phyloP scores from a whole-genome alignment of 2,329 filamentous ascomycete genomes.

The Diaporthe sp. region DNA sequence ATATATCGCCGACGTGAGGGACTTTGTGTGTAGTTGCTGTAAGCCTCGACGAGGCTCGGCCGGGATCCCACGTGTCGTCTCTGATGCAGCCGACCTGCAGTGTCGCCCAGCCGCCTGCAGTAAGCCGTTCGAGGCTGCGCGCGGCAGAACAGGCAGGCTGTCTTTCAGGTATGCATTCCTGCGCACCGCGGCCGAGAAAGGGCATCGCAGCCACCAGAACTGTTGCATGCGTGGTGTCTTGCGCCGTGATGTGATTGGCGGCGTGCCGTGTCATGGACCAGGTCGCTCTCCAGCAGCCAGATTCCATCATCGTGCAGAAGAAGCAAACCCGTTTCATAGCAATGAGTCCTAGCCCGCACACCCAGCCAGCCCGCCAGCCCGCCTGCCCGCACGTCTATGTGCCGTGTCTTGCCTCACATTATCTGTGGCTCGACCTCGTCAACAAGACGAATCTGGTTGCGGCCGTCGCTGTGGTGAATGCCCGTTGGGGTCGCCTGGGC shows the following conservation, averaged over 20 bases:
- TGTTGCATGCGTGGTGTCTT: neutral
- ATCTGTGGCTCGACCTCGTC: neutral
- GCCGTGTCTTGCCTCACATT: constrained; percentile 3
- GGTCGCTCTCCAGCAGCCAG: neutral
- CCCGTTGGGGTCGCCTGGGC: neutral
- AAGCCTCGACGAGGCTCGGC: neutral
- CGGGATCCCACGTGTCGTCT: constrained; percentile 13
- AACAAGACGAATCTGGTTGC: neutral
- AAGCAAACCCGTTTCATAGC: neutral
- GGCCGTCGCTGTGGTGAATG: neutral
- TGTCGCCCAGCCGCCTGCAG: constrained; percentile 15
- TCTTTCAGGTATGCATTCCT: neutral
- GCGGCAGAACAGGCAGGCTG: neutral
- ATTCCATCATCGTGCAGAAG: constrained; percentile 18
- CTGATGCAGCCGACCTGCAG: constrained; percentile 23
- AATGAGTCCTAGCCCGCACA: neutral
- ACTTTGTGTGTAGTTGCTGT: neutral
- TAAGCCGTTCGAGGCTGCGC: constrained; percentile 14
- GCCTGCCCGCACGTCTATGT: neutral
- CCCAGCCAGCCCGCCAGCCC: neutral
- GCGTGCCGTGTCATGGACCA: neutral
- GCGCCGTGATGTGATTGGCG: neutral
- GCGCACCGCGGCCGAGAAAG: neutral
- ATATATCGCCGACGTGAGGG: neutral
- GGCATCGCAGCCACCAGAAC: neutral